A percentile compares a stretch with the other conserved stretches of the same genome.
Conservation (phyloP, 768 basidiomycete genomes). For the Leccinum obscurum region DNA sequence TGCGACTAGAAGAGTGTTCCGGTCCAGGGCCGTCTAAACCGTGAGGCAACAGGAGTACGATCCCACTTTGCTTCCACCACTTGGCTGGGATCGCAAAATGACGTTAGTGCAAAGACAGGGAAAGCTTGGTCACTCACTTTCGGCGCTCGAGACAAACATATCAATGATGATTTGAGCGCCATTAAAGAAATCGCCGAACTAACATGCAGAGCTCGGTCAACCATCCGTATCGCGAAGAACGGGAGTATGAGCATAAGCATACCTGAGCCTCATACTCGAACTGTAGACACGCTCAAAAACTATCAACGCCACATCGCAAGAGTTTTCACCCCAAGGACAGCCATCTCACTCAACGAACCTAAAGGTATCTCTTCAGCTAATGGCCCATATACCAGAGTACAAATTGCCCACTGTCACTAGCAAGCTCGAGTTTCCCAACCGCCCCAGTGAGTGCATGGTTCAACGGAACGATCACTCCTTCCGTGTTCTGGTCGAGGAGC, state of each 20-base stretch:
- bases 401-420: slow-evolving; percentile 72
- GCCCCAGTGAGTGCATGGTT: slow-evolving; percentile 61
- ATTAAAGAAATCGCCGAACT: slow-evolving; percentile 95
- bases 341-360: slow-evolving; percentile 90
- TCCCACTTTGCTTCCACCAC: slow-evolving; percentile 90
- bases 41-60: slow-evolving; percentile 84
- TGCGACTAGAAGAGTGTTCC: slow-evolving; percentile 86
- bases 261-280: slow-evolving; percentile 95
- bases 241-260: slow-evolving; percentile 2
- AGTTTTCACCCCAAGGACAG: slow-evolving; percentile 74
- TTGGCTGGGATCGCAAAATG: slow-evolving; percentile 56
- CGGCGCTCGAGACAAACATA: slow-evolving; percentile 80
- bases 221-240: neutral
- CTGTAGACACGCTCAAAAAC: slow-evolving; percentile 35
- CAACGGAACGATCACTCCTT: slow-evolving; percentile 76
- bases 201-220: neutral
- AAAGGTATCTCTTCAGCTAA: neutral
- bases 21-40: slow-evolving; percentile 92
- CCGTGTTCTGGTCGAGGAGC: slow-evolving; percentile 86
- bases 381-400: neutral
- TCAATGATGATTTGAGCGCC: slow-evolving; percentile 88
- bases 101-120: neutral
- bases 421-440: slow-evolving; percentile 74
- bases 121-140: slow-evolving; percentile 52
- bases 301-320: neutral